These are phyloP conservation scores for Amanita jacksonii DNA, from an alignment of 768 basidiomycete genomes.

Conservation along the genomic window DNA sequence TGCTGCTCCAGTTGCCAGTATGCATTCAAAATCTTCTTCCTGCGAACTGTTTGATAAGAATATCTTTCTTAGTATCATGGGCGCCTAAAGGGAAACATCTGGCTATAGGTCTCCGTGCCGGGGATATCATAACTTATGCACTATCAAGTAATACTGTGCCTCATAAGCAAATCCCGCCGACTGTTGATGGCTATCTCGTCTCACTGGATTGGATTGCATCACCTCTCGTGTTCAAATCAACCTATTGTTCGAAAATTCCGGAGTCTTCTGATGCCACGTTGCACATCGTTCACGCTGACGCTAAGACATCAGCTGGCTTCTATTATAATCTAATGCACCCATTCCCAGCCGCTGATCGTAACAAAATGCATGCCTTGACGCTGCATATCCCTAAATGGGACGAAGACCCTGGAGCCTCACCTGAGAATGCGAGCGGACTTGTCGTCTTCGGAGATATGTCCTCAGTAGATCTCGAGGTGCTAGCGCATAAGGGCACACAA, in stretches of 20 bases:
- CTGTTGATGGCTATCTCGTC: slow-evolving; percentile 36
- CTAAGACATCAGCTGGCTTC: slow-evolving; percentile 28
- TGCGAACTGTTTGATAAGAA: slow-evolving; percentile 6
- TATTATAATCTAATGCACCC: slow-evolving; percentile 33
- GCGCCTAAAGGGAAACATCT: slow-evolving; percentile 83
- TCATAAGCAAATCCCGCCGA: slow-evolving; percentile 55
- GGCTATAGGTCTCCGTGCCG: slow-evolving; percentile 61
- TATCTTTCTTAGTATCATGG: slow-evolving; percentile 54
- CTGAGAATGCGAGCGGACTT: slow-evolving; percentile 31
- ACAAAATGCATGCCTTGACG: slow-evolving; percentile 18
- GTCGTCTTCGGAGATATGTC: slow-evolving; percentile 36
- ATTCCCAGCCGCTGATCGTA: slow-evolving; percentile 21
- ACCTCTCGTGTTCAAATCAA: slow-evolving; percentile 56
- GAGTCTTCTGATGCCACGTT: slow-evolving; percentile 26
- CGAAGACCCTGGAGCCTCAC: slow-evolving; percentile 20
- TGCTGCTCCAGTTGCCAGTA: slow-evolving; percentile 50
- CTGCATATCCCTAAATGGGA: slow-evolving; percentile 39
- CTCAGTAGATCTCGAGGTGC: slow-evolving; percentile 38
- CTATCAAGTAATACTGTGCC: slow-evolving; percentile 42
- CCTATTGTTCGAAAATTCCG: slow-evolving; percentile 35
- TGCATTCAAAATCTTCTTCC: slow-evolving; percentile 17
- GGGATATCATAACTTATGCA: slow-evolving; percentile 62
- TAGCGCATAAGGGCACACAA: slow-evolving; percentile 28
- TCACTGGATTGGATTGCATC: slow-evolving; percentile 61
- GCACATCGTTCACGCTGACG: slow-evolving; percentile 35